A percentile compares a stretch with the other conserved stretches of the same genome.
Conservation (phyloP, 352 stramenopile genomes). For the Pythium aphanidermatum region DNA sequence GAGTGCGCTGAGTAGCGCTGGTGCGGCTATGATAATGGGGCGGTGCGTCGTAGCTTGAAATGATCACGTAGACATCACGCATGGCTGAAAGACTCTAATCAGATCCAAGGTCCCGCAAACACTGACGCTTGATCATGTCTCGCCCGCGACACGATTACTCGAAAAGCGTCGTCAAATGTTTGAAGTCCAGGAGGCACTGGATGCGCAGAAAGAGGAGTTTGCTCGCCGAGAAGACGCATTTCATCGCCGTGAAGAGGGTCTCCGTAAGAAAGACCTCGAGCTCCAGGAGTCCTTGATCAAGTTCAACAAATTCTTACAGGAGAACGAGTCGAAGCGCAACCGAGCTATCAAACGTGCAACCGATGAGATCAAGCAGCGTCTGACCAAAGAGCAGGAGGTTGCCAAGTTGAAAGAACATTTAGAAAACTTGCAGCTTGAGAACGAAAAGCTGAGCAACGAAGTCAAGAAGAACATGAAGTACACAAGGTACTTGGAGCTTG, state of each 20-base stretch:
- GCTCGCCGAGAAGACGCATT: conserved; percentile 88
- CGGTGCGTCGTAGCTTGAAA: conserved; percentile 33
- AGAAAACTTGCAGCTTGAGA: conserved; percentile 53
- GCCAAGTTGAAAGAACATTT: conserved; percentile 67
- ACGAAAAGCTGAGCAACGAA: conserved; percentile 52
- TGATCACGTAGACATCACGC: too few relatives aligned
- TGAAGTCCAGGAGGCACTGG: conserved; percentile 91
- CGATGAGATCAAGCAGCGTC: conserved; percentile 90
- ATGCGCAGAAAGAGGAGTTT: conserved; percentile 94
- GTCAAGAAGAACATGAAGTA: conserved; percentile 86
- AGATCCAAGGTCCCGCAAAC: conserved; percentile 81
- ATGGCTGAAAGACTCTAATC: too few relatives aligned
- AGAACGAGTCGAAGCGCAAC: conserved; percentile 94
- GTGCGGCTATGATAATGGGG: conserved; percentile 67
- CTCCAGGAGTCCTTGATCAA: conserved; percentile 95
- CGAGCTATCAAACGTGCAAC: conserved; percentile 87
- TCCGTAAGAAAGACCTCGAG: conserved; percentile 93
- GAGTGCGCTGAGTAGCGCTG: conserved; percentile 49
- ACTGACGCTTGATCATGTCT: conserved; percentile 90
- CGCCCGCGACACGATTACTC: conserved; percentile 87
- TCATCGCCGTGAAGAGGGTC: conserved; percentile 87
- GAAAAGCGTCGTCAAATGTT: conserved; percentile 96
- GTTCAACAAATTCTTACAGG: conserved; percentile 95
- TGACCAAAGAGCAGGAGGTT: conserved; percentile 88
- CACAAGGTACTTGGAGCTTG: conserved; percentile 80